Evolutionary conservation across 306 rosid species (phyloP).

Genomic region (Casuarina cunninghamiana): DNA sequence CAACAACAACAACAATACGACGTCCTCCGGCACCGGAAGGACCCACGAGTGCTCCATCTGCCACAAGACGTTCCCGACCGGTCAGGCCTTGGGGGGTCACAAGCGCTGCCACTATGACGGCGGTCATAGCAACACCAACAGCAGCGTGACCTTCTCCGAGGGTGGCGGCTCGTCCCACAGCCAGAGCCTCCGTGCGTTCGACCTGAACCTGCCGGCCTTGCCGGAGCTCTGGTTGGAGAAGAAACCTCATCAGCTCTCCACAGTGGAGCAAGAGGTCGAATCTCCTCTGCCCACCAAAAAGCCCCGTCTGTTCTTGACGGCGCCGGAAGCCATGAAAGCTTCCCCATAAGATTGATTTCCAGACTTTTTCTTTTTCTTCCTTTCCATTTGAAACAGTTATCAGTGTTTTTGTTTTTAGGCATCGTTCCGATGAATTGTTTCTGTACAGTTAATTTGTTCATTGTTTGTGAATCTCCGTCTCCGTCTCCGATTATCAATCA

Average conservation of each 20-base stretch:
- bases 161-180: slow-evolving; percentile 53
- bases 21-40: slow-evolving; percentile 21
- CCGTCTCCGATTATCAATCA: not conserved
- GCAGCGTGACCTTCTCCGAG: slow-evolving; percentile 47
- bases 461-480: slow-evolving; percentile 24
- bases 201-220: slow-evolving; percentile 78
- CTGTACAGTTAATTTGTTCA: slow-evolving; percentile 62
- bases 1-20: slow-evolving; percentile 1
- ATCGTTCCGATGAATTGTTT: slow-evolving; percentile 20
- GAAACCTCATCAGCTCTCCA: slow-evolving; percentile 32
- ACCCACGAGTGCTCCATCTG: slow-evolving; percentile 84
- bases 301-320: slow-evolving; percentile 45
- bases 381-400: not conserved
- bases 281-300: slow-evolving; percentile 76
- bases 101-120: slow-evolving; percentile 96
- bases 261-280: slow-evolving; percentile 74
- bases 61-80: slow-evolving; percentile 78
- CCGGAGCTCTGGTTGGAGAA: slow-evolving; percentile 56
- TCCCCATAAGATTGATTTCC: slow-evolving; percentile 15
- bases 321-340: slow-evolving; percentile 11
- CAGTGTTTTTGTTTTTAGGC: slow-evolving; percentile 18
- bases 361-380: not conserved
- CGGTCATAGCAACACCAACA: slow-evolving; percentile 36
- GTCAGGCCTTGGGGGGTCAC: slow-evolving; percentile 96
- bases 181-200: slow-evolving; percentile 58